Percentiles rank a stretch among this genome's conserved stretches.
Conservation (phyloP, 73 alveolate genomes). For the Tetrahymena thermophila region DNA sequence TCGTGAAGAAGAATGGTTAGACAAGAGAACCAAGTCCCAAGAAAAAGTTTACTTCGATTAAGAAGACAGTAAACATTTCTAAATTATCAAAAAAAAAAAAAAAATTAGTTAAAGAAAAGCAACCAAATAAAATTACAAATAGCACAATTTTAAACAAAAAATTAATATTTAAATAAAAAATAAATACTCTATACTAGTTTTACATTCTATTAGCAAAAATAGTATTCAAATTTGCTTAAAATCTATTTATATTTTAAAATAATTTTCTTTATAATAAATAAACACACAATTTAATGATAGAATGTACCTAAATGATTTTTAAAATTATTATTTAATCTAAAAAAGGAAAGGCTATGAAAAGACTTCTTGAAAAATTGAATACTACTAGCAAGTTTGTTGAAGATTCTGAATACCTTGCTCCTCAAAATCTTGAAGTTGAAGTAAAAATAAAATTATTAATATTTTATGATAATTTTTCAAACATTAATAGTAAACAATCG, state of each 20-base stretch:
- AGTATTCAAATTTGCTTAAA: neutral
- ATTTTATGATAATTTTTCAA: neutral
- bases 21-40: neutral
- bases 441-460: neutral
- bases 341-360: neutral
- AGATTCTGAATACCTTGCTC: neutral
- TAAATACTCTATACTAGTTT: neutral
- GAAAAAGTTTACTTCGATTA: neutral
- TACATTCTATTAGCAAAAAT: neutral
- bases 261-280: too few relatives aligned
- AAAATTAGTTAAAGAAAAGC: neutral
- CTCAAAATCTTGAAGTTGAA: neutral
- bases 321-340: neutral
- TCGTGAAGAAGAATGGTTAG: conserved; percentile 1
- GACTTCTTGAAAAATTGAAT: neutral
- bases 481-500: neutral
- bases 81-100: neutral
- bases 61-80: neutral
- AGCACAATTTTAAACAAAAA: too few relatives aligned
- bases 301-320: neutral
- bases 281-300: neutral
- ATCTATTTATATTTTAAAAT: too few relatives aligned
- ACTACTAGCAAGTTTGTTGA: neutral
- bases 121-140: too few relatives aligned
- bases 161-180: too few relatives aligned